These are phyloP conservation scores for Xylaria arbuscula DNA, from an alignment of 2,329 filamentous ascomycete genomes.

Conservation along the genomic window DNA sequence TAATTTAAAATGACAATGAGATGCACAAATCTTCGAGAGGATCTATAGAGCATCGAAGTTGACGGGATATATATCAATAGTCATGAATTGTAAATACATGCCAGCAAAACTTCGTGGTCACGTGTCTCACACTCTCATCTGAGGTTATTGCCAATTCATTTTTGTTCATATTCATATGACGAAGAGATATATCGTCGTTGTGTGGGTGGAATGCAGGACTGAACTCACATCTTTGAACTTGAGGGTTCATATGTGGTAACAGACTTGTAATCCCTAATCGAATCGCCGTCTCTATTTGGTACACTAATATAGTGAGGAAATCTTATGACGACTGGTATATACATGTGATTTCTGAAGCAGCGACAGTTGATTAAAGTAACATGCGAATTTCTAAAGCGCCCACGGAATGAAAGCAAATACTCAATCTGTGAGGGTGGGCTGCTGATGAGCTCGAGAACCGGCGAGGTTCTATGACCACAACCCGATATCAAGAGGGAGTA, in stretches of 20 bases:
- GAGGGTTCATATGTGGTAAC: background rate
- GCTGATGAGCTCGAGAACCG: background rate
- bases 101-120: too few species aligned
- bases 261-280: background rate
- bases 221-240: too few species aligned
- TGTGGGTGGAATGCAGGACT: background rate
- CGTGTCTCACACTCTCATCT: too few species aligned
- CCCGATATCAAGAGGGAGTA: too few species aligned
- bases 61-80: too few species aligned
- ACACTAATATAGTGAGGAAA: background rate
- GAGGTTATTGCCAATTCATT: too few species aligned
- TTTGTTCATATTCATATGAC: background rate
- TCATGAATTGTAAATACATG: too few species aligned
- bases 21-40: too few species aligned
- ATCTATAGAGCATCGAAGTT: too few species aligned
- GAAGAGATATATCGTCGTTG: background rate
- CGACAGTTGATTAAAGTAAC: background rate
- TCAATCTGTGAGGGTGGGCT: background rate
- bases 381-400: background rate
- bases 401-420: background rate
- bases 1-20: background rate
- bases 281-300: background rate
- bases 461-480: background rate
- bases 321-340: background rate
- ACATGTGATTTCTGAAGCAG: background rate